A percentile compares a stretch with the other conserved stretches of the same genome.
These are phyloP conservation scores for Oenanthe javanica DNA, from an alignment of 140 eudicot species.

Conservation along the genomic window DNA sequence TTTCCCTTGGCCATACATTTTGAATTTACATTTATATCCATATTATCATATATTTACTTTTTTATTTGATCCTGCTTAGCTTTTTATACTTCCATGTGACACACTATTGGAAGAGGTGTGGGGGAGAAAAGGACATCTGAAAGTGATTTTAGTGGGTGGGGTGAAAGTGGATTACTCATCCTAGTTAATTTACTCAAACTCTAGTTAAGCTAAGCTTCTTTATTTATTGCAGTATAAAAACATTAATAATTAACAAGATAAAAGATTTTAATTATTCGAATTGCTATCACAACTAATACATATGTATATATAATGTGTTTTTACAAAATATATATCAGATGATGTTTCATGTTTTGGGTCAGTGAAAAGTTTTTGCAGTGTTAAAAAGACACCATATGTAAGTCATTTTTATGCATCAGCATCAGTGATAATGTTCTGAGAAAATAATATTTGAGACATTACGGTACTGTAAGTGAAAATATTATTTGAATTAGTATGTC, in stretches of 20 bases:
- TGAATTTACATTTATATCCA: background rate
- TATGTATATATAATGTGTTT: no score
- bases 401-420: background rate
- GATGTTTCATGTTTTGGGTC: no score
- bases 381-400: background rate
- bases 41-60: background rate
- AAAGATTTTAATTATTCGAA: no score
- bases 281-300: no score
- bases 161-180: background rate
- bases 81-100: slow-evolving; percentile 4
- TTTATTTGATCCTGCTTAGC: background rate
- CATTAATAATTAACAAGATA: background rate
- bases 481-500: no score
- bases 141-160: background rate
- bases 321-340: no score
- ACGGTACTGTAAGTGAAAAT: no score
- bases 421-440: no score
- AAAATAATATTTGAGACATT: no score
- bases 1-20: slow-evolving; percentile 7
- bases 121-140: background rate
- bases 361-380: background rate
- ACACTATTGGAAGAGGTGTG: background rate
- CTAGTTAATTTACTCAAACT: background rate
- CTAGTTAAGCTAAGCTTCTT: no score
- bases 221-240: background rate